These are phyloP conservation scores for Boechera stricta DNA, from an alignment of 345 rosid genomes.

Conservation along the genomic window DNA sequence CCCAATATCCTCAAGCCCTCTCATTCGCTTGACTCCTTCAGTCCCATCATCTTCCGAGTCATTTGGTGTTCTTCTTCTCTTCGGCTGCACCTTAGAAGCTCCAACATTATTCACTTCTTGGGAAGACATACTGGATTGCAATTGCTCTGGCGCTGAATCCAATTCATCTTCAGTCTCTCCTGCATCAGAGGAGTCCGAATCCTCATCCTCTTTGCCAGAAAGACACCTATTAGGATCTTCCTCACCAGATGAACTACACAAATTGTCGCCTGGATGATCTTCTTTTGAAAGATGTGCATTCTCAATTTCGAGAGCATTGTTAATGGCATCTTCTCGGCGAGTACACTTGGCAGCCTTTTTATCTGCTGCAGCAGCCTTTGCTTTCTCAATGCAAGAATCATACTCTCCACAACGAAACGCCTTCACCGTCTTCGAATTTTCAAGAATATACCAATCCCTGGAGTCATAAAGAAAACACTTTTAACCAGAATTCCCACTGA, in stretches of 20 bases:
- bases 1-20: conserved; percentile 95
- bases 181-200: conserved; percentile 45
- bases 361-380: conserved; percentile 75
- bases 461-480: conserved; percentile 34
- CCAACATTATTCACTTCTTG: conserved; percentile 59
- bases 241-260: conserved; percentile 48
- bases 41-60: conserved; percentile 98
- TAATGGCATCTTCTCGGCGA: conserved; percentile 93
- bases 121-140: conserved; percentile 71
- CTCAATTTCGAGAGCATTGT: conserved; percentile 93
- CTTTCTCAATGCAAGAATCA: conserved; percentile 79
- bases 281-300: conserved; percentile 68
- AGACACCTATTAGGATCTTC: conserved; percentile 59
- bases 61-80: conserved; percentile 90
- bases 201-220: conserved; percentile 61
- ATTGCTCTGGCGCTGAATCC: conserved; percentile 65
- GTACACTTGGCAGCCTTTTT: conserved; percentile 84
- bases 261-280: conserved; percentile 45
- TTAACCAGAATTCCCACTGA: conserved; percentile 6
- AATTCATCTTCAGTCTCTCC: conserved; percentile 51
- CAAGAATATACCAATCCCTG: conserved; percentile 98
- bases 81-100: conserved; percentile 60
- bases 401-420: conserved; percentile 98
- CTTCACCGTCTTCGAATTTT: conserved; percentile 92
- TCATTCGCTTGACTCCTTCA: conserved; percentile 93